Conservation (phyloP, 805 yeast genomes). For the Monosporozyma aquatica region DNA sequence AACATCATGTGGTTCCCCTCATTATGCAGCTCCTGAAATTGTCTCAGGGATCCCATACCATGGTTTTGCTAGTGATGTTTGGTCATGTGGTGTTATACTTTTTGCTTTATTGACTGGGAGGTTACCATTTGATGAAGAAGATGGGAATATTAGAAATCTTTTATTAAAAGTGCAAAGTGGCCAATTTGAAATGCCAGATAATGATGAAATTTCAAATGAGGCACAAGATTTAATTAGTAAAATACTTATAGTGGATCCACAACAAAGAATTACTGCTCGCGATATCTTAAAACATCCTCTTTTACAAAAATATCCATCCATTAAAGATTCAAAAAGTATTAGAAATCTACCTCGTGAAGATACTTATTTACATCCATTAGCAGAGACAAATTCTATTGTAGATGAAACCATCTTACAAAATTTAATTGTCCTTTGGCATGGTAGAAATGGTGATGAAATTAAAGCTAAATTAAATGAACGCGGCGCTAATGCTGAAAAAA, state of each 20-base stretch:
- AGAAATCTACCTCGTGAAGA: conserved; percentile 34
- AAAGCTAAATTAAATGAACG: conserved; percentile 43
- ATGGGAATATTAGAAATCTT: conserved; percentile 82
- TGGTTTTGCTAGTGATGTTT: conserved; percentile 93
- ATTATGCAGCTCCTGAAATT: conserved; percentile 96
- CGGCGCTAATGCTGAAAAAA: conserved; percentile 65
- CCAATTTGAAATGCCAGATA: conserved; percentile 70
- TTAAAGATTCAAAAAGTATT: conserved; percentile 28
- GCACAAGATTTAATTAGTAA: conserved; percentile 77
- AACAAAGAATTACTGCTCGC: conserved; percentile 64
- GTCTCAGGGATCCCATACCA: conserved; percentile 92
- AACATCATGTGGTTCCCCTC: conserved; percentile 97
- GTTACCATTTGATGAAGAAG: conserved; percentile 78
- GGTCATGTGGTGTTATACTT: conserved; percentile 96
- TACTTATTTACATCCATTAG: conserved; percentile 31
- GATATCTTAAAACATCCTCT: conserved; percentile 77
- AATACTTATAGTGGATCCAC: conserved; percentile 80
- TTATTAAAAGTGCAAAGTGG: conserved; percentile 89
- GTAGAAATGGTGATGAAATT: conserved; percentile 49
- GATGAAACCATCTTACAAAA: conserved; percentile 70
- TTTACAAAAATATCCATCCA: conserved; percentile 54
- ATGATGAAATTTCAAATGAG: conserved; percentile 63
- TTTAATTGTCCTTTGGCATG: conserved; percentile 73
- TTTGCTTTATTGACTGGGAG: conserved; percentile 93
- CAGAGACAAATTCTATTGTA: conserved; percentile 36